Evolutionary conservation across 495 filamentous ascomycete species (phyloP).

Genomic region (Ramalina peruviana): DNA sequence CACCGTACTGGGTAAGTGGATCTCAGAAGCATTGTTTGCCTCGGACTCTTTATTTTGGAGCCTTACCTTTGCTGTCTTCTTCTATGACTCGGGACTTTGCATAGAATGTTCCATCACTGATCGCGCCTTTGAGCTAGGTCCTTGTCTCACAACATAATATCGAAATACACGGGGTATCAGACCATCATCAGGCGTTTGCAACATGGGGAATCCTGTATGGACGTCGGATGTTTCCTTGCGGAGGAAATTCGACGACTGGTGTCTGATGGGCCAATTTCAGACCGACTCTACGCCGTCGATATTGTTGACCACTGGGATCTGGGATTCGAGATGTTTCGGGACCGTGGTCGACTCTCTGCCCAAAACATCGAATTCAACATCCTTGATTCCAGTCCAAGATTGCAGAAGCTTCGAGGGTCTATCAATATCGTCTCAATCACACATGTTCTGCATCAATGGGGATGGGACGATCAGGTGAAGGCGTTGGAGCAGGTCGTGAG

Average conservation of each 20-base stretch:
- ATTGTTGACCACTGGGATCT: conserved; percentile 16
- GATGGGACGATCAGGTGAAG: conserved; percentile 18
- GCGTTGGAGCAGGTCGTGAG: conserved; percentile 1
- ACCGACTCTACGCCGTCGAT: conserved; percentile 21
- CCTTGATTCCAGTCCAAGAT: conserved; percentile 7
- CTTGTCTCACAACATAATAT: conserved; percentile 18
- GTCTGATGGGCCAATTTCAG: conserved; percentile 17
- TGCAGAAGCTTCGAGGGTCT: conserved; percentile 10
- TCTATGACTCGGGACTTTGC: too few relatives aligned
- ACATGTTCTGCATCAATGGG: conserved; percentile 25
- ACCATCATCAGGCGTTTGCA: conserved; percentile 13
- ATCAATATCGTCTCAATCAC: conserved; percentile 18
- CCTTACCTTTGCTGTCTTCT: too few relatives aligned
- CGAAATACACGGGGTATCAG: conserved; percentile 13
- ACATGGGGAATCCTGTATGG: conserved; percentile 16
- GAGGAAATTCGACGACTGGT: conserved; percentile 22
- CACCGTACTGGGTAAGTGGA: conserved; percentile 18
- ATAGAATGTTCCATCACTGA: too few relatives aligned
- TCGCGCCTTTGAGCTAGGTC: conserved; percentile 15
- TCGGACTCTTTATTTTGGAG: too few relatives aligned
- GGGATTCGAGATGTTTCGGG: conserved; percentile 24
- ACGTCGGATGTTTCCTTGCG: conserved; percentile 28
- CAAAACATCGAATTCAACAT: conserved; percentile 18
- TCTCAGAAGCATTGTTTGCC: too few relatives aligned
- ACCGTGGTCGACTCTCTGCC: conserved; percentile 13